Percentiles rank a stretch among this genome's conserved stretches.
phyloP scores from a whole-genome alignment of 2,329 filamentous ascomycete genomes.

The Phialocephala sp. region DNA sequence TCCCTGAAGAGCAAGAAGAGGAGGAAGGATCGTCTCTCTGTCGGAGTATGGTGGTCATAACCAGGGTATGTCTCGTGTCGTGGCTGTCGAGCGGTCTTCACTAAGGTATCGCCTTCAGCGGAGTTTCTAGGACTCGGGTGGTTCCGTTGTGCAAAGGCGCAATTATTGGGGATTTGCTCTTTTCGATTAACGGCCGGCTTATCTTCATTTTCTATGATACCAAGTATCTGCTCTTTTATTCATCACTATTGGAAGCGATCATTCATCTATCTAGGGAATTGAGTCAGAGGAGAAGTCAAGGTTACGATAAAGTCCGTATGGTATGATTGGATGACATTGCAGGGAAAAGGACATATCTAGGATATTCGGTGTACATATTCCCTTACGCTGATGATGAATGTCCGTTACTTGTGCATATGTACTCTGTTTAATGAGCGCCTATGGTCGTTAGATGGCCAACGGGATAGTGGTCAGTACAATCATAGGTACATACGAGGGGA shows the following conservation, averaged over 20 bases:
- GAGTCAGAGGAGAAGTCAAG: not conserved
- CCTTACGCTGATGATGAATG: not conserved
- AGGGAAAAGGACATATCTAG: not conserved
- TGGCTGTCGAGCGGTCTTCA: not conserved
- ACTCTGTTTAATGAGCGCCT: no score
- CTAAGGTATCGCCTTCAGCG: not conserved
- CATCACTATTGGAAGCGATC: not conserved
- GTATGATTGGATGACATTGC: not conserved
- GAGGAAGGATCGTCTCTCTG: not conserved
- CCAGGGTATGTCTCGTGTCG: not conserved
- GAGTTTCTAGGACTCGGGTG: not conserved
- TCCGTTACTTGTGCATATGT: no score
- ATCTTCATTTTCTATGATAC: conserved; percentile 6
- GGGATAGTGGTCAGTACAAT: no score
- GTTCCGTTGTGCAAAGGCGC: not conserved
- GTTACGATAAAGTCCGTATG: no score
- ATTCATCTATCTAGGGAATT: not conserved
- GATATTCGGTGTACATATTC: not conserved
- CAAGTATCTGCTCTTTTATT: not conserved
- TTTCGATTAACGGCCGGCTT: conserved; percentile 1
- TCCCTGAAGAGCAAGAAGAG: not conserved
- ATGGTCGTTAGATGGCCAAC: no score
- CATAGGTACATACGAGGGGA: no score
- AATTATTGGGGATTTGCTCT: not conserved
- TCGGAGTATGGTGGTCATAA: not conserved